Evolutionary conservation across 176 grass and related monocot genomes (phyloP).

Genomic region (bread wheat (Triticum aestivum)): IWGSC_CS_RefSeq_v2.1 NC_057798.1:557240363-557240862

Average conservation of each 20-base stretch:
- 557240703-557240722: background rate
- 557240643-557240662: background rate
- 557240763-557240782: conserved; percentile 20
- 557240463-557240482: background rate
- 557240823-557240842: background rate
- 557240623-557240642: background rate
- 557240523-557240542: background rate
- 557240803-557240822: too few species aligned
- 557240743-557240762: background rate
- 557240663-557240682: conserved; percentile 6
- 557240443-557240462: background rate
- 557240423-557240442: background rate
- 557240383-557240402: background rate
- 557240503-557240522: background rate
- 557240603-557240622: conserved; percentile 1
- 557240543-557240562: background rate
- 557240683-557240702: conserved; percentile 4
- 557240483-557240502: background rate
- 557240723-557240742: background rate
- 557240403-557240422: background rate
- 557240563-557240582: background rate
- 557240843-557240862: background rate
- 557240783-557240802: too few species aligned
- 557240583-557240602: background rate
- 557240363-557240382: conserved; percentile 3